Conservation (phyloP, 768 basidiomycete genomes). For the Rhizopogon rudus region DNA sequence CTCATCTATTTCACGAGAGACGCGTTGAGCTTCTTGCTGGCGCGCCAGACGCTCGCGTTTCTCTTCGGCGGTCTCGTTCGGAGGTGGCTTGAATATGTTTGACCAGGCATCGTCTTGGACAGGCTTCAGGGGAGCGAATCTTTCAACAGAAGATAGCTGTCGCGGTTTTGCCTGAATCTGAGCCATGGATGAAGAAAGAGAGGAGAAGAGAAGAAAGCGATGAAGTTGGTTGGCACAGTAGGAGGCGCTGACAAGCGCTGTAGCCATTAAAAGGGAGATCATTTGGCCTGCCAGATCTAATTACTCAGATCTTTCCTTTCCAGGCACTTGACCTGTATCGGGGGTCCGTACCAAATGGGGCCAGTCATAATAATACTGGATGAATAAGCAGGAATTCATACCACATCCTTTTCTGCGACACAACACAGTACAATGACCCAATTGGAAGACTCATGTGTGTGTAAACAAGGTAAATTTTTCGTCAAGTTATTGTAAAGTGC, state of each 20-base stretch:
- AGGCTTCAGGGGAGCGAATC: neutral
- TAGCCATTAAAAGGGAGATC: neutral
- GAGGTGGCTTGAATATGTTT: conserved; percentile 13
- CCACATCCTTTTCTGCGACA: neutral
- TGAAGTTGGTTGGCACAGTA: neutral
- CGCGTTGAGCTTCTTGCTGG: conserved; percentile 18
- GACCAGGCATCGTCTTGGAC: conserved; percentile 20
- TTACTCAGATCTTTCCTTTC: neutral
- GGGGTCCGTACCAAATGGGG: neutral
- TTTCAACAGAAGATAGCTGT: neutral
- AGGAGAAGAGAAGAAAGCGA: neutral
- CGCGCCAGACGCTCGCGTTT: conserved; percentile 4
- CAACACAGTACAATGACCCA: no score
- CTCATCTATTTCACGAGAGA: conserved; percentile 26
- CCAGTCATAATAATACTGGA: no score
- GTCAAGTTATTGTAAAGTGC: no score
- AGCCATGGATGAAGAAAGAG: neutral
- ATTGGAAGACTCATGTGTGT: no score
- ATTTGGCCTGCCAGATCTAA: neutral
- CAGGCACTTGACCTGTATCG: neutral
- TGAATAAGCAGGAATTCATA: no score
- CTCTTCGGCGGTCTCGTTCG: conserved; percentile 7
- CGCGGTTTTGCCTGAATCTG: neutral
- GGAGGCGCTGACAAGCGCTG: neutral
- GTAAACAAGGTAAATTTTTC: no score